Evolutionary conservation across 768 basidiomycete species (phyloP), one percentile per base, ranked within the genome.

Genomic region (Termitomyces sp.): DNA sequence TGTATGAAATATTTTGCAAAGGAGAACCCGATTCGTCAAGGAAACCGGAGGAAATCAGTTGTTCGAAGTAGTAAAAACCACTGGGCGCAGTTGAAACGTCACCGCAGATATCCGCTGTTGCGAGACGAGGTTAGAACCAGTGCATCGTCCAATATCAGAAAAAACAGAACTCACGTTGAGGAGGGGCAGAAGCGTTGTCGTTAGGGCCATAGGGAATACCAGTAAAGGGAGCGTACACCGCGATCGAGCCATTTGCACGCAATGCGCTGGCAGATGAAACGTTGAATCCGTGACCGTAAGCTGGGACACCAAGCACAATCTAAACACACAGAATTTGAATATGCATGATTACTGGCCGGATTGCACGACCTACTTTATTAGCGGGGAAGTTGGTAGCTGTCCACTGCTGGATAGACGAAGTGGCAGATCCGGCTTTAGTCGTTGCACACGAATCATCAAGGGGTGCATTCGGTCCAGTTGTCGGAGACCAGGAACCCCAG

Each of bases 391-490:
- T 84, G n/a, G 93, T 93, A 0, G 61, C 62, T 0, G 77, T 82
- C 94, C 94, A 96, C 5, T 80, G 79, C 13, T 75, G 65, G 40
- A 97, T 78, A 9, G 90, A 87, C 20, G 81, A 80, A n/a, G 78
- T 75, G 7, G 84, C 92, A 56, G 91, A 92, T 9, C 90, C 92
- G 32, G 76, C 71, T 60, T 87, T 83, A 45, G 78, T 71, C 3
- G 70, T 62, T 0, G 83, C 81, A 66, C 94, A 95, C 0, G 79
- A 72, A 71, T 93, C 85, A 35, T 80, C 71, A 20, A 96, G 80
- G 5, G 94, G 94, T 0, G 94, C 86, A 68, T 97, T 95, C 5
- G 94, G 86, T 3, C 92, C 94, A 51, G 84, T 74, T 59, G 79
- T 73, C 56, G 79, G 64, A 63, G 72, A 67, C 35, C 33, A 40